Percentiles rank a stretch among this genome's conserved stretches.
Conservation (phyloP, 768 basidiomycete genomes). For the Amanita phalloides region DNA sequence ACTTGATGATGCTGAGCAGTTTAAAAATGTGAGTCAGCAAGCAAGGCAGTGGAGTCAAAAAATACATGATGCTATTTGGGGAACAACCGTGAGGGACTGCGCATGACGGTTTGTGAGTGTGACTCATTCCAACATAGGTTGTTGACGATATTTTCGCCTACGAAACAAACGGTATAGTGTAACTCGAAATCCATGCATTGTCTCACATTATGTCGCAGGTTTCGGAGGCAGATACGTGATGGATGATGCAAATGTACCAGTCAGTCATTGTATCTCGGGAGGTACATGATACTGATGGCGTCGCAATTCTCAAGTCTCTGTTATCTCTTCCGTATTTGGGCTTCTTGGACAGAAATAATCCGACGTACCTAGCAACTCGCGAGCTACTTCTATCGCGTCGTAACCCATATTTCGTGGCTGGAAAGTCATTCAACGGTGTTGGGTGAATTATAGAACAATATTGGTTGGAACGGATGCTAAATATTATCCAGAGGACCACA, state of each 20-base stretch:
- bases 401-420: slow-evolving; percentile 64
- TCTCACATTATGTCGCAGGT: slow-evolving; percentile 23
- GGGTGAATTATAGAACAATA: slow-evolving; percentile 34
- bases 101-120: background rate
- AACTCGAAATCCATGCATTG: background rate
- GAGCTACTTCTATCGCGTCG: slow-evolving; percentile 45
- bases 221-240: slow-evolving; percentile 66
- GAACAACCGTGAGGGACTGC: slow-evolving; percentile 35
- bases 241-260: slow-evolving; percentile 83
- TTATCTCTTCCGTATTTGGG: slow-evolving; percentile 72
- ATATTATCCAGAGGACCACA: slow-evolving; percentile 53
- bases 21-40: slow-evolving; percentile 37
- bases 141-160: slow-evolving; percentile 63
- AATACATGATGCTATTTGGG: slow-evolving; percentile 53
- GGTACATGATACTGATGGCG: background rate
- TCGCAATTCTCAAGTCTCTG: slow-evolving; percentile 40
- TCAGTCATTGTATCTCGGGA: slow-evolving; percentile 20
- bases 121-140: slow-evolving; percentile 27
- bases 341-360: slow-evolving; percentile 50
- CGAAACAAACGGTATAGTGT: slow-evolving; percentile 51
- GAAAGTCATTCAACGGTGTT: slow-evolving; percentile 53
- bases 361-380: slow-evolving; percentile 55
- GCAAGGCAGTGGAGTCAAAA: slow-evolving; percentile 49
- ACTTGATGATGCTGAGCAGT: slow-evolving; percentile 37
- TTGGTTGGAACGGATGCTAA: background rate